Evolutionary conservation across 73 alveolate genomes (phyloP).

Genomic region (Blepharisma japonicum): DNA sequence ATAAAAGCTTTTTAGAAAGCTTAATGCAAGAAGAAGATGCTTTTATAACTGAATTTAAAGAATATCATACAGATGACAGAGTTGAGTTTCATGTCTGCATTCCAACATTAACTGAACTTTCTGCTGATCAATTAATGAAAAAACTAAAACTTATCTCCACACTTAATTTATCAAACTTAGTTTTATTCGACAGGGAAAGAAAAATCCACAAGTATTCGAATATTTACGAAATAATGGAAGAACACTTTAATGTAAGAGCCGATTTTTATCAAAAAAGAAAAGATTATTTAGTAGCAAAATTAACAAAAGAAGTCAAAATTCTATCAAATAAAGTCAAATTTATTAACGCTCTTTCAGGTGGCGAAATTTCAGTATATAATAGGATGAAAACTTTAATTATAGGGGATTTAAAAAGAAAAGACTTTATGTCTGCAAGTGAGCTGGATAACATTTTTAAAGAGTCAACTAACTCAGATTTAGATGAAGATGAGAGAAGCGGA

Average conservation of each 20-base stretch:
- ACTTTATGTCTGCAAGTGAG: constrained; percentile 39
- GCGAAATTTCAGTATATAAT: constrained; percentile 75
- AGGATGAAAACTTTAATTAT: constrained; percentile 53
- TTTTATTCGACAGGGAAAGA: constrained; percentile 83
- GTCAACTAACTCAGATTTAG: constrained; percentile 31
- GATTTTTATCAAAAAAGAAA: constrained; percentile 85
- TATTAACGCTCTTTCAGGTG: constrained; percentile 80
- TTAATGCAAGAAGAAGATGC: constrained; percentile 69
- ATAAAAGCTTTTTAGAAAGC: constrained; percentile 82
- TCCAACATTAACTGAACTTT: constrained; percentile 25
- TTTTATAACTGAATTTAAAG: constrained; percentile 78
- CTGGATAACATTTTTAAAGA: constrained; percentile 43
- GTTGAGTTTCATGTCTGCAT: constrained; percentile 84
- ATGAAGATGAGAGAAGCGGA: constrained; percentile 36
- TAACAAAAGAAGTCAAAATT: constrained; percentile 79
- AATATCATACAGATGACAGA: constrained; percentile 87
- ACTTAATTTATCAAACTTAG: constrained; percentile 79
- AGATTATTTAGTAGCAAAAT: constrained; percentile 78
- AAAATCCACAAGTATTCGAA: constrained; percentile 75
- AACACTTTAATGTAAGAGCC: constrained; percentile 83
- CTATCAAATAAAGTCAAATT: constrained; percentile 86
- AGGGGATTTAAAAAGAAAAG: constrained; percentile 37
- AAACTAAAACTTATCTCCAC: constrained; percentile 77
- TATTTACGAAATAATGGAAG: constrained; percentile 85
- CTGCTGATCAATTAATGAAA: constrained; percentile 71